These are phyloP conservation scores for Funneliformis geosporum DNA, from an alignment of 192 early-diverging fungal species.

Conservation along the genomic window DNA sequence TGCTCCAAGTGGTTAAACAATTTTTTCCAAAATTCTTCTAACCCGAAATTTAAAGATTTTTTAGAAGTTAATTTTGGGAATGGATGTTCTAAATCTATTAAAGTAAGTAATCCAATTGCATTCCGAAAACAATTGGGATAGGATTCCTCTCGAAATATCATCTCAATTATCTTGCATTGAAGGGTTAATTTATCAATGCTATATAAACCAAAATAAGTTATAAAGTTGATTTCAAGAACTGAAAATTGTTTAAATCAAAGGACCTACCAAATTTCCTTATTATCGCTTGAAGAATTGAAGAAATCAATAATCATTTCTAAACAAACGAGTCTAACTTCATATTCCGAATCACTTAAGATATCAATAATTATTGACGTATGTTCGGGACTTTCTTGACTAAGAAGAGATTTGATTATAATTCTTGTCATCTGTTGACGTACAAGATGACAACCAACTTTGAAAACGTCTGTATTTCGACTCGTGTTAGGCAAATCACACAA, in stretches of 20 bases:
- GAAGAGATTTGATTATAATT: conserved; percentile 5
- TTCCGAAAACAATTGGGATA: not conserved
- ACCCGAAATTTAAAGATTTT: not conserved
- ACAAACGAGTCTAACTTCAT: not conserved
- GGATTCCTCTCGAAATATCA: conserved; percentile 19
- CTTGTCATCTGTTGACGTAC: conserved; percentile 5
- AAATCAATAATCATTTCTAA: not conserved
- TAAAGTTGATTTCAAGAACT: not conserved
- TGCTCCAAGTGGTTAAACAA: not conserved
- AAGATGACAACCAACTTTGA: conserved; percentile 1
- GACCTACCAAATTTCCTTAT: not conserved
- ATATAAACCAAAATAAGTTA: not conserved
- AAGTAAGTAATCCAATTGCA: not conserved
- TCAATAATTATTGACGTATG: not conserved
- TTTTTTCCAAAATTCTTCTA: conserved; percentile 27
- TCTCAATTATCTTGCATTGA: conserved; percentile 19
- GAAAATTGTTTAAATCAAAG: not conserved
- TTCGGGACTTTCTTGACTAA: not conserved
- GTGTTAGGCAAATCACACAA: not conserved
- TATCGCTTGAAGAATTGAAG: not conserved
- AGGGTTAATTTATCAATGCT: not conserved
- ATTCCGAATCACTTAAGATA: conserved; percentile 14
- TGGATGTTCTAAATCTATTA: not conserved
- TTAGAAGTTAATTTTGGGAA: not conserved
- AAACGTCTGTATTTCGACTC: not conserved